Percentiles rank a stretch among this genome's conserved stretches.
These are phyloP conservation scores for Solanum boliviense DNA, from an alignment of 257 asterid genomes.

Conservation along the genomic window DNA sequence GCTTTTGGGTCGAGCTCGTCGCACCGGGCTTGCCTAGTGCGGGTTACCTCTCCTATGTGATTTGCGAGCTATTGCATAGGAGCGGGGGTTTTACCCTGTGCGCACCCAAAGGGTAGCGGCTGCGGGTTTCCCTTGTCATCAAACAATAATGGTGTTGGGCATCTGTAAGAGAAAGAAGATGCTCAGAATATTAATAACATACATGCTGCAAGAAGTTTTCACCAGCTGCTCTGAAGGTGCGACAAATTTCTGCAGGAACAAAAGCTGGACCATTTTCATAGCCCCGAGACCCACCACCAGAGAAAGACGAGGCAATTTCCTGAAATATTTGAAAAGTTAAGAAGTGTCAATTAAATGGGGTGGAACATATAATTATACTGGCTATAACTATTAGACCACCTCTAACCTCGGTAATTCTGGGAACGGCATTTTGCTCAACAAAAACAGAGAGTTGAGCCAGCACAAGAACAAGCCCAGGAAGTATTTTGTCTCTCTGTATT, in stretches of 20 bases:
- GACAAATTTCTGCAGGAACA: constrained; percentile 79
- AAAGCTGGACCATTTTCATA: constrained; percentile 55
- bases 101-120: too few species aligned
- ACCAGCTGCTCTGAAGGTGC: constrained; percentile 63
- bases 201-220: constrained; percentile 84
- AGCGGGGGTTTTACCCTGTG: too few species aligned
- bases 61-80: too few species aligned
- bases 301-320: constrained; percentile 78
- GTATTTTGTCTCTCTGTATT: constrained; percentile 47
- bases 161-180: not conserved
- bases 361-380: not conserved
- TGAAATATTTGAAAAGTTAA: constrained; percentile 18
- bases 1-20: too few species aligned
- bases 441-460: constrained; percentile 59
- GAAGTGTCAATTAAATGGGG: not conserved
- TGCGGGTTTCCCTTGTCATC: too few species aligned
- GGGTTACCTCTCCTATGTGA: too few species aligned
- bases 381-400: not conserved
- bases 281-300: constrained; percentile 62
- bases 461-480: constrained; percentile 87
- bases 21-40: too few species aligned
- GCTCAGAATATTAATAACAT: constrained; percentile 21
- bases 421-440: constrained; percentile 73
- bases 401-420: constrained; percentile 77
- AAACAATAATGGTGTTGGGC: not conserved